Conservation (phyloP, 2,329 filamentous ascomycete genomes). For the Sphaceloma murrayae region DNA sequence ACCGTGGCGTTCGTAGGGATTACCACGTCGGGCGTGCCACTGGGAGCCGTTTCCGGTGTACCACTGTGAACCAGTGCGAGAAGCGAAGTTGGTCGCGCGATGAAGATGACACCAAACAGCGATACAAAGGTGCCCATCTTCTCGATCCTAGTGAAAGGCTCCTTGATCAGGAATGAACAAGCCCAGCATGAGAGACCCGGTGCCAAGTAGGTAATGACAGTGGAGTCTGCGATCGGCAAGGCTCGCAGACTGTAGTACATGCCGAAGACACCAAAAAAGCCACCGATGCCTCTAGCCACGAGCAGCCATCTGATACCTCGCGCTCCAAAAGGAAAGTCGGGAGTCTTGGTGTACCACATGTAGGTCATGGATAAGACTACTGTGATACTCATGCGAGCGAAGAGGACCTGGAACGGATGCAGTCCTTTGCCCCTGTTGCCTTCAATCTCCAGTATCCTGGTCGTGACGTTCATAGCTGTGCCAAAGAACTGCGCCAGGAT, state of each 20-base stretch:
- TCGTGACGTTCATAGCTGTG: conserved; percentile 74
- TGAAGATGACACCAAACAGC: conserved; percentile 69
- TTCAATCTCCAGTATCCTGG: conserved; percentile 61
- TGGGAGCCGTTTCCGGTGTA: conserved; percentile 5
- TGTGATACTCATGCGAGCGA: conserved; percentile 69
- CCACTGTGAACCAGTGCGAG: conserved; percentile 24
- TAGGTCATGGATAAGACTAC: conserved; percentile 56
- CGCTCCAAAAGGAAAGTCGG: conserved; percentile 60
- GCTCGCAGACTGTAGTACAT: conserved; percentile 69
- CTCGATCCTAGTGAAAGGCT: conserved; percentile 69
- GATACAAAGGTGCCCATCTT: conserved; percentile 68
- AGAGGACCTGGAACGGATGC: conserved; percentile 71
- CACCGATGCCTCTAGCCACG: conserved; percentile 56
- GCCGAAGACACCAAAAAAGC: conserved; percentile 69
- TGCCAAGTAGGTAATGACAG: conserved; percentile 78
- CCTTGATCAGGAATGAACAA: conserved; percentile 64
- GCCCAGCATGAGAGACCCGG: conserved; percentile 71
- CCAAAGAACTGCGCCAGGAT: conserved; percentile 70
- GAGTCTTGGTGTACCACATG: conserved; percentile 61
- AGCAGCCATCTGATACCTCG: conserved; percentile 59
- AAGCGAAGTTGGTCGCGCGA: conserved; percentile 61
- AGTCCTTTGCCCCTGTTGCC: conserved; percentile 59
- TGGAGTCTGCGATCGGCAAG: conserved; percentile 75
- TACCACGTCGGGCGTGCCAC: conserved; percentile 23
- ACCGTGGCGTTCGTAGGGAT: conserved; percentile 23